These are phyloP conservation scores for Gaertneriomyces semiglobifer DNA, from an alignment of 192 early-diverging fungal genomes.

Conservation along the genomic window DNA sequence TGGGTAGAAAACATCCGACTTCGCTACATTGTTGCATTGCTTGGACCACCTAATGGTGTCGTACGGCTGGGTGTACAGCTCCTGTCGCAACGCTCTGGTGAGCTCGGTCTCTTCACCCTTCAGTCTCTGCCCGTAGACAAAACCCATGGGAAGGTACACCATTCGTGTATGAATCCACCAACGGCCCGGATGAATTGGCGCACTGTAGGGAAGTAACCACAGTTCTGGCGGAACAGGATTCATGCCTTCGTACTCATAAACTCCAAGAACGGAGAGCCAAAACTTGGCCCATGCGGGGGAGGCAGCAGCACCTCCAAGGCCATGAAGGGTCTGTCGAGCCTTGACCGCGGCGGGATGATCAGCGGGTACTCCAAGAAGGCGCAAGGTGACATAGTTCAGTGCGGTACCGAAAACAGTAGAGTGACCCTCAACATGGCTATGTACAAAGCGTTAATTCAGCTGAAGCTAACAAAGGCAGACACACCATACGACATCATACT, in stretches of 20 bases:
- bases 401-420: slow-evolving; percentile 96
- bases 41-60: slow-evolving; percentile 76
- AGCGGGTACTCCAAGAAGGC: slow-evolving; percentile 78
- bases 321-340: slow-evolving; percentile 78
- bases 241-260: slow-evolving; percentile 95
- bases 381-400: slow-evolving; percentile 86
- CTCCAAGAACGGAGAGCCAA: slow-evolving; percentile 86
- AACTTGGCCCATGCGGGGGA: slow-evolving; percentile 98
- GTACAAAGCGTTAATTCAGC: no score
- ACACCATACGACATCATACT: slow-evolving; percentile 19
- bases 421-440: slow-evolving; percentile 80
- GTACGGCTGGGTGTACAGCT: slow-evolving; percentile 87
- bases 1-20: slow-evolving; percentile 80
- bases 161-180: slow-evolving; percentile 94
- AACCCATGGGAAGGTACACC: slow-evolving; percentile 96
- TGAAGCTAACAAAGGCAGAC: not conserved
- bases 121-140: slow-evolving; percentile 73
- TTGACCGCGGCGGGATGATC: slow-evolving; percentile 84
- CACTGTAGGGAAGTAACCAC: slow-evolving; percentile 74
- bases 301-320: slow-evolving; percentile 77
- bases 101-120: slow-evolving; percentile 61
- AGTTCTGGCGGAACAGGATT: slow-evolving; percentile 95
- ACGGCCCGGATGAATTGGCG: slow-evolving; percentile 83
- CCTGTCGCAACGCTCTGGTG: slow-evolving; percentile 74
- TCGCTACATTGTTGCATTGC: slow-evolving; percentile 78